These are phyloP conservation scores for Collybia sp. DNA, from an alignment of 768 basidiomycete genomes.

Conservation along the genomic window DNA sequence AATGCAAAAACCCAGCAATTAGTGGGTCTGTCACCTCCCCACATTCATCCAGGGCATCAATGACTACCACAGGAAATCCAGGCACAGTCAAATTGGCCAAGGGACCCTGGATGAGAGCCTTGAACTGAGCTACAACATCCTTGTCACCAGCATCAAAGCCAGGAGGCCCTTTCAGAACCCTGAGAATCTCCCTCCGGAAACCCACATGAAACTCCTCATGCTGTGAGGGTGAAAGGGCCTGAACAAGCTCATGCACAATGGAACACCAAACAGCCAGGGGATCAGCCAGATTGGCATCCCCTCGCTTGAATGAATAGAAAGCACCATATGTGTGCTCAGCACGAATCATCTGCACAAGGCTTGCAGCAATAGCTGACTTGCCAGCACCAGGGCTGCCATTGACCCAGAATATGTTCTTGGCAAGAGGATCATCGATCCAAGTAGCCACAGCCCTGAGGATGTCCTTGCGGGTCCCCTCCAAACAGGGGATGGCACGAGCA, in stretches of 20 bases:
- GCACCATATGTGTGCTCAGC: constrained; percentile 10
- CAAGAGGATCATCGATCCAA: background rate
- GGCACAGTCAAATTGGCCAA: background rate
- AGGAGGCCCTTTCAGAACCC: background rate
- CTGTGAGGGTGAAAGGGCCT: background rate
- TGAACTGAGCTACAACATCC: background rate
- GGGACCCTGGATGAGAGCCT: background rate
- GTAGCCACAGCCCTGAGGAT: background rate
- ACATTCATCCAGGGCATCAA: background rate
- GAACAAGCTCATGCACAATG: constrained; percentile 5
- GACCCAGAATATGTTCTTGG: background rate
- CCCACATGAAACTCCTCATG: background rate
- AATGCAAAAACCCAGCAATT: constrained; percentile 6
- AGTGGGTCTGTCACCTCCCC: background rate
- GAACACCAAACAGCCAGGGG: constrained; percentile 7
- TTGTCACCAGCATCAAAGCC: background rate
- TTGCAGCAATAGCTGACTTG: constrained; percentile 4
- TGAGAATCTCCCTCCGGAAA: background rate
- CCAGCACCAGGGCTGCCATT: background rate
- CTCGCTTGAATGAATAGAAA: constrained; percentile 11
- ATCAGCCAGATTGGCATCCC: constrained; percentile 3
- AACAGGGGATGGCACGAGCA: constrained; percentile 1
- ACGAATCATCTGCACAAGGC: constrained; percentile 9
- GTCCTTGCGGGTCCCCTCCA: constrained; percentile 2
- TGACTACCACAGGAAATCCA: background rate